Percentiles rank a stretch among this genome's conserved stretches.
Evolutionary conservation across 2,329 filamentous ascomycete species (phyloP).

Genomic region (Talaromyces islandicus): DNA sequence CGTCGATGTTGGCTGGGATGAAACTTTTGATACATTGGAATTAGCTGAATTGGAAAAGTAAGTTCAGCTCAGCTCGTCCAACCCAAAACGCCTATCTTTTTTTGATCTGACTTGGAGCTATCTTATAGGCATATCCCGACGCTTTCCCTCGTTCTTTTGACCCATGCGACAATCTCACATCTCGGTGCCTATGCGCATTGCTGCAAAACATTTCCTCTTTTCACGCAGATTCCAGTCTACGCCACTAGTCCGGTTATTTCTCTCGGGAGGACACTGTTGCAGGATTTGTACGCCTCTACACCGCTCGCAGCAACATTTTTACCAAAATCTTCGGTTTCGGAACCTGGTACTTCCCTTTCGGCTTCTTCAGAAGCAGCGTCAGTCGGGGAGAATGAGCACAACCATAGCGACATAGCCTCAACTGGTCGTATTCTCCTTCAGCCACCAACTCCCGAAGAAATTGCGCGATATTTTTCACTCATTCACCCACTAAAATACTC

Average conservation of each 20-base stretch:
- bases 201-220: conserved; percentile 91
- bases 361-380: conserved; percentile 26
- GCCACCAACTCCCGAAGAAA: conserved; percentile 79
- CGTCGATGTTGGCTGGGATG: conserved; percentile 94
- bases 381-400: conserved; percentile 23
- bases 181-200: conserved; percentile 92
- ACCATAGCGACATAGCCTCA: conserved; percentile 21
- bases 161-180: conserved; percentile 86
- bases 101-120: conserved; percentile 9
- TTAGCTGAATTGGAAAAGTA: conserved; percentile 88
- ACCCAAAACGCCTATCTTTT: background rate
- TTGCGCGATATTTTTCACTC: conserved; percentile 82
- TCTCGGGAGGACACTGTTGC: conserved; percentile 80
- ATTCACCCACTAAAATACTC: conserved; percentile 95
- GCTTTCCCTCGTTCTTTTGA: conserved; percentile 86
- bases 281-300: conserved; percentile 87
- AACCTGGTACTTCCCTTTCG: conserved; percentile 45
- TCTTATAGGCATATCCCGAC: conserved; percentile 72
- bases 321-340: conserved; percentile 62
- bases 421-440: conserved; percentile 49
- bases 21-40: conserved; percentile 75
- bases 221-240: conserved; percentile 88
- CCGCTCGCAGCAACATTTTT: conserved; percentile 83
- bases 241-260: conserved; percentile 91
- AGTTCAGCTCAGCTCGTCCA: conserved; percentile 21